These are phyloP conservation scores for Globisporangium emineosum DNA, from an alignment of 352 stramenopile species.

Conservation along the genomic window DNA sequence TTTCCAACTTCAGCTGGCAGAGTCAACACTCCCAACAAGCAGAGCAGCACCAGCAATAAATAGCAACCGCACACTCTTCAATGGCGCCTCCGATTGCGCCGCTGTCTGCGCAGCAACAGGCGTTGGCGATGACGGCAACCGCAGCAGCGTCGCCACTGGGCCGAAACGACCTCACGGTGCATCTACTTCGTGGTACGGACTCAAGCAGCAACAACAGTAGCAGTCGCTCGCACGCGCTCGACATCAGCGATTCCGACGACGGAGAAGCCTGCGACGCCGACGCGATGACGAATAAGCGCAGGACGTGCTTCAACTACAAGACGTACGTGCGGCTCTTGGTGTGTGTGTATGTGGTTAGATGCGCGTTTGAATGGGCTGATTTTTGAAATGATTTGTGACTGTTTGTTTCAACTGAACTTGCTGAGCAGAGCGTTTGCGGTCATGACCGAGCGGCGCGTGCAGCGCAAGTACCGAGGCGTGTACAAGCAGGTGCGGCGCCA, in stretches of 20 bases:
- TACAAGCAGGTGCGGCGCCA: constrained; percentile 40
- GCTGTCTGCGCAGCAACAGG: background rate
- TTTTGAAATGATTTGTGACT: too few relatives aligned
- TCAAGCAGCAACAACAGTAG: background rate
- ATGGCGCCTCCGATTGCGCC: background rate
- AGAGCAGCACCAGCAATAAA: background rate
- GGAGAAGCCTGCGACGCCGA: background rate
- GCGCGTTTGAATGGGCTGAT: too few relatives aligned
- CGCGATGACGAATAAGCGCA: background rate
- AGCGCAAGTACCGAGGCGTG: constrained; percentile 52
- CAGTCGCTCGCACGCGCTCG: background rate
- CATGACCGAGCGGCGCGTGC: constrained; percentile 53
- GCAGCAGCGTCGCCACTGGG: background rate
- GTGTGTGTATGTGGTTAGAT: too few relatives aligned
- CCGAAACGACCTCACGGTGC: constrained; percentile 1
- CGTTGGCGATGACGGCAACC: background rate
- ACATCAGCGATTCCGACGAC: background rate
- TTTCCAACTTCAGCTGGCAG: background rate
- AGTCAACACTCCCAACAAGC: too few relatives aligned
- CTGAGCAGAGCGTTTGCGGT: constrained; percentile 33
- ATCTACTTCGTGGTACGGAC: constrained; percentile 4
- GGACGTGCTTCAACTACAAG: constrained; percentile 6
- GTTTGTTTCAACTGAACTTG: too few relatives aligned
- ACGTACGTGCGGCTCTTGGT: constrained; percentile 5
- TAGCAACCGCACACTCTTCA: background rate